Percentiles rank a stretch among this genome's conserved stretches.
Evolutionary conservation across 1,284 basidiomycete species (phyloP).

Genomic region (Takashimella tepidaria): DNA sequence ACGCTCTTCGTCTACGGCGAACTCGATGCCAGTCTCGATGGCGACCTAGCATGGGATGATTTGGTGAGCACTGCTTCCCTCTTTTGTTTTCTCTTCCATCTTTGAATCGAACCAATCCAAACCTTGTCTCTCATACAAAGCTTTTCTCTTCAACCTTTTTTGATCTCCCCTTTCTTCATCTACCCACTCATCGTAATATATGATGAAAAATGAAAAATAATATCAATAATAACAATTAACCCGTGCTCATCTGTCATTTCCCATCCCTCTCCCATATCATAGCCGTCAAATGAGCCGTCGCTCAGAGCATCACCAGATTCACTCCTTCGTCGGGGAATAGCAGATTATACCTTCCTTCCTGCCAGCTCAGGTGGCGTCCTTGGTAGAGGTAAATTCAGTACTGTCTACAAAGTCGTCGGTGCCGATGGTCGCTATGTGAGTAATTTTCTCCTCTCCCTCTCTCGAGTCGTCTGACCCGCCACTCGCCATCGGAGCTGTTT

Average conservation of each 20-base stretch:
- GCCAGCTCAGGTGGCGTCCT: conserved; percentile 36
- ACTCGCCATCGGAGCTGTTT: too few relatives aligned
- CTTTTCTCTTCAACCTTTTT: neutral
- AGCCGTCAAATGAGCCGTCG: conserved; percentile 12
- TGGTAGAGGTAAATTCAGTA: conserved; percentile 51
- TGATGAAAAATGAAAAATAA: neutral
- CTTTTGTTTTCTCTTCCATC: too few relatives aligned
- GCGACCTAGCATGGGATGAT: conserved; percentile 11
- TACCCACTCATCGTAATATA: neutral
- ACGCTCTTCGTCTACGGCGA: conserved; percentile 33
- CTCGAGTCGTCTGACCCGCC: too few relatives aligned
- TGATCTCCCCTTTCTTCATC: neutral
- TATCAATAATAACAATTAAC: neutral
- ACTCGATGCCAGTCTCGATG: neutral
- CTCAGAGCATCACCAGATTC: conserved; percentile 34
- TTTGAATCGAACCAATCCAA: too few relatives aligned
- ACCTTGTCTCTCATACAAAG: too few relatives aligned
- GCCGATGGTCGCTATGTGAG: conserved; percentile 39
- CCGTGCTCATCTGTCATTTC: neutral
- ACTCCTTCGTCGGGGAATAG: conserved; percentile 46
- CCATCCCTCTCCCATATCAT: too few relatives aligned
- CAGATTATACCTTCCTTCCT: conserved; percentile 46
- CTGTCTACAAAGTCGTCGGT: conserved; percentile 47
- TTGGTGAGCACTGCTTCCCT: too few relatives aligned
- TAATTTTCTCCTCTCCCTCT: too few relatives aligned